These are phyloP conservation scores for Leishmania tarentolae DNA, from an alignment of 208 protist species.

Conservation along the genomic window DNA sequence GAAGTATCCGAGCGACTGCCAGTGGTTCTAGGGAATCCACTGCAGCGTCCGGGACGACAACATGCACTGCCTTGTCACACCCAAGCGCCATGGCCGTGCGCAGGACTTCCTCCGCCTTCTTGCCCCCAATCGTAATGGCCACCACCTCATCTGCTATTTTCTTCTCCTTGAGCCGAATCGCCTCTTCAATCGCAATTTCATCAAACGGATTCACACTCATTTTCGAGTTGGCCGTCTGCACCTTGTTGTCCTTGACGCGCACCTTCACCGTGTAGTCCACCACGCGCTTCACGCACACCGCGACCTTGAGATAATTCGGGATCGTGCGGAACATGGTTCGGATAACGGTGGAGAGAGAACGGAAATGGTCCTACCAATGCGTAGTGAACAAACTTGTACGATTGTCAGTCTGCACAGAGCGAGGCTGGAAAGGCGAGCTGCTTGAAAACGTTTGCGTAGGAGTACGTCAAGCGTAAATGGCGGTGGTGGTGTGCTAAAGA, in stretches of 20 bases:
- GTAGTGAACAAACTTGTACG: not conserved
- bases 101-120: slow-evolving; percentile 90
- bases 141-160: slow-evolving; percentile 91
- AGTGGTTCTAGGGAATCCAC: slow-evolving; percentile 88
- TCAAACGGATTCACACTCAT: slow-evolving; percentile 98
- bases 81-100: slow-evolving; percentile 95
- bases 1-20: slow-evolving; percentile 92
- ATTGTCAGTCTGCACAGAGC: not conserved
- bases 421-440: not conserved
- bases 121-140: slow-evolving; percentile 93
- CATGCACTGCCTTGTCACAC: slow-evolving; percentile 94
- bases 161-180: slow-evolving; percentile 94
- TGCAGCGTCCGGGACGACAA: slow-evolving; percentile 74
- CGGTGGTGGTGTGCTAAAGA: not conserved
- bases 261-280: slow-evolving; percentile 97
- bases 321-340: slow-evolving; percentile 49
- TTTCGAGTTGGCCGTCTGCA: slow-evolving; percentile 95
- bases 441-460: not conserved
- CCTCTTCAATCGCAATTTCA: slow-evolving; percentile 96
- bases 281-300: slow-evolving; percentile 97
- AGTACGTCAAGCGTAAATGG: not conserved
- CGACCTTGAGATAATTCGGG: slow-evolving; percentile 76
- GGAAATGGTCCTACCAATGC: not conserved
- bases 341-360: not conserved
- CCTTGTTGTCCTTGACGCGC: slow-evolving; percentile 95